Evolutionary conservation across 1,284 basidiomycete genomes (phyloP), one percentile per base, ranked within the genome.

Genomic region (Pisolithus thermaeus): DNA sequence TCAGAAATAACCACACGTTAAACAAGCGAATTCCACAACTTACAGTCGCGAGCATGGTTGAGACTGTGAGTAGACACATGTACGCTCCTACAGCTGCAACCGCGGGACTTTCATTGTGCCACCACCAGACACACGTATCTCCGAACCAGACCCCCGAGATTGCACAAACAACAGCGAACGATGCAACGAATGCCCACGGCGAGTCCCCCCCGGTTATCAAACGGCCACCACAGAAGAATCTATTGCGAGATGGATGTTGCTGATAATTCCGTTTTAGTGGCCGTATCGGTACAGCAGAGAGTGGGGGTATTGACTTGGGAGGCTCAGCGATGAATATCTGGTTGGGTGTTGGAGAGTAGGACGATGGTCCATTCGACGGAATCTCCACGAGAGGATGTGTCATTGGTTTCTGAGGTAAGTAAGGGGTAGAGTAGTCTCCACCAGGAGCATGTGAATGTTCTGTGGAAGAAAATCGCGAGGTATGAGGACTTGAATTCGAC

Each of bases 101-200:
- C n/a, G 85, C 88, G 4, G 81, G 84, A 55, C 82, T 82, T 57
- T 83, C 75, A 61, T 91, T 76, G 30, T 70, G 68, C 90, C 92
- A 95, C 80, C 92, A 86, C 83, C 88, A 93, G 20, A 87, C 84
- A 53, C 85, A 85, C 3, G 91, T 93, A 22, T 87, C 89, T 4
- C 83, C 87, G 59, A 95, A 80, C 88, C 88, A 97, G 7, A 85
- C 69, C 0, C 85, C 90, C 2, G 84, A 70, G 54, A 96, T 74
- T 14, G 77, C 76, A 43, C 92, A 66, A 40, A 89, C 70, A 18
- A 94, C 52, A 4, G 70, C 63, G 47, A 92, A 69, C 3, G 80
- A 82, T 0, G 75, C 75, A 7, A 90, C 62, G 59, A 95, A 90
- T 4, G 91, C 89, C 73, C 80, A 82, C 0, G 85, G 83, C 22